Conservation (phyloP, 345 rosid species). For the Lumnitzera racemosa region DNA sequence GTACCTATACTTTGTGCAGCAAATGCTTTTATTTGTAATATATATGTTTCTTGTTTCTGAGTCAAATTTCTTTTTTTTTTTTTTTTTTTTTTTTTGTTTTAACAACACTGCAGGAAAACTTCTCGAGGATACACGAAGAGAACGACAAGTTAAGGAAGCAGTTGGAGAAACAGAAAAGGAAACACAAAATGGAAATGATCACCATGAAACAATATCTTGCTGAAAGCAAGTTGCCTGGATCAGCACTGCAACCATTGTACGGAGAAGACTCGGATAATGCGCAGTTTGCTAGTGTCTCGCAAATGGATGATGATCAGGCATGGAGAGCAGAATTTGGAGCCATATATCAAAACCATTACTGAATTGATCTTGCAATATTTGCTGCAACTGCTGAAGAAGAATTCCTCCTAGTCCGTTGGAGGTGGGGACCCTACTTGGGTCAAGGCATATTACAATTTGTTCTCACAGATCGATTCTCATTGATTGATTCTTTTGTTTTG, state of each 20-base stretch:
- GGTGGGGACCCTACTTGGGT: constrained; percentile 21
- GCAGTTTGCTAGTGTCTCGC: constrained; percentile 13
- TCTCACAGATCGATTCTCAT: background rate
- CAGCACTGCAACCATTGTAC: constrained; percentile 59
- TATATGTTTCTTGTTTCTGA: background rate
- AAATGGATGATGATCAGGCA: constrained; percentile 67
- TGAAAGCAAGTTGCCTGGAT: constrained; percentile 77
- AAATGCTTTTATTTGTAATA: background rate
- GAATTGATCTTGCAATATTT: background rate
- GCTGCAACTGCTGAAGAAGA: no score
- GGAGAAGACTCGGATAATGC: constrained; percentile 27
- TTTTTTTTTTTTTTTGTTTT: background rate
- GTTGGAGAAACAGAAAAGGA: constrained; percentile 74
- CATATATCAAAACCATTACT: constrained; percentile 66
- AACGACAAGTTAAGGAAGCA: constrained; percentile 87
- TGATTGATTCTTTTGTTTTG: background rate
- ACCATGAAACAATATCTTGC: constrained; percentile 81
- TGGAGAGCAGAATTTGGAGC: constrained; percentile 98
- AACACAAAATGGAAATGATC: constrained; percentile 85
- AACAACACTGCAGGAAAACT: constrained; percentile 44
- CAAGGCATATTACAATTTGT: background rate
- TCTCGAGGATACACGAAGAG: constrained; percentile 39
- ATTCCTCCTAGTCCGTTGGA: no score
- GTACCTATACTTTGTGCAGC: background rate
- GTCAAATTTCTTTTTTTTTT: background rate